Evolutionary conservation across 768 basidiomycete species (phyloP), one percentile per base, ranked within the genome.

Genomic region (Leccinum ochraceum): DNA sequence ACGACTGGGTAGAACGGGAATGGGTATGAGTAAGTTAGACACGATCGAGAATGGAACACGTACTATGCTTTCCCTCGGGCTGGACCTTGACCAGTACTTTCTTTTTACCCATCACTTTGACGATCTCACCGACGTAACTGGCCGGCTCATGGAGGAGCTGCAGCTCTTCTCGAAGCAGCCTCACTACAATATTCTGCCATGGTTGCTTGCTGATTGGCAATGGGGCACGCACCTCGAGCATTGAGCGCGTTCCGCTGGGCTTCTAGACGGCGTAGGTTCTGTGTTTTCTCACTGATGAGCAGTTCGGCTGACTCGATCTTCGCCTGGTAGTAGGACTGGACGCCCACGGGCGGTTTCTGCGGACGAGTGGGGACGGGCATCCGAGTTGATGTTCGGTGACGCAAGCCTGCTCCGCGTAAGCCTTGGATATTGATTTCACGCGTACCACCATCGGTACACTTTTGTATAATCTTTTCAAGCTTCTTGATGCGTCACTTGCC

Each of bases 71-170:
- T 56, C 96, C 97, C 79, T 99, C 95, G 0, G 95, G 96, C 73
- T 98, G 95, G 6, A 98, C 94, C 74, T 99, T 98, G 63, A 99
- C 95, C 46, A 98, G 78, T 14, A 98, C 95, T 77, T 97, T 98
- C 75, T 88, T 98, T 89, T 98, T 98, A 58, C 95, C 94, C 97
- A 98, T 99, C 6, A 97, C 90, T 77, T 96, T 98, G 66, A 98
- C 89, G 13, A 98, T 87, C 76, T 98, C 97, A 7, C 97, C 97
- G 44, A 99, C 95, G 77, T 98, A 98, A 71, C 90, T 93, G 28
- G 95, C 96, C 0, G 97, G 95, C 70, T 98, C 96, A 64, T 95
- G 94, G 7, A 97, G 79, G 13, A 95, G 80, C 69, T 95, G 95
- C 3, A 98, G 79, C 76, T 96, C 96, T 74, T 99, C 96, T 44